These are phyloP conservation scores for Xylaria sp. DNA, from an alignment of 2,329 filamentous ascomycete genomes.

Conservation along the genomic window DNA sequence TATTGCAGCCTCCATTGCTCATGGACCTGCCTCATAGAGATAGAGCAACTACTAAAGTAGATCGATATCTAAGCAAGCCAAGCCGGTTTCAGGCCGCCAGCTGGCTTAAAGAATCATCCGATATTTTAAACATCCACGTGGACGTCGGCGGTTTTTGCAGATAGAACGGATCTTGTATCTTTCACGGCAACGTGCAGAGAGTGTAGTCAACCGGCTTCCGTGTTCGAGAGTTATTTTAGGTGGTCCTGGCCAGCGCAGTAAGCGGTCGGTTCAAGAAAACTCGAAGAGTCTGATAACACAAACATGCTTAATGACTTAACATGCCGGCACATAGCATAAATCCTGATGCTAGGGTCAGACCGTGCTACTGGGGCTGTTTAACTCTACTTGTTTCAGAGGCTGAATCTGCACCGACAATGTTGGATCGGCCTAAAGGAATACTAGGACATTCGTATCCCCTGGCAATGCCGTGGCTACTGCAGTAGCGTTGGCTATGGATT, in stretches of 20 bases:
- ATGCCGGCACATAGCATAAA: constrained; percentile 38
- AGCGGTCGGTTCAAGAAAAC: constrained; percentile 19
- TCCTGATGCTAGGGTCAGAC: constrained; percentile 34
- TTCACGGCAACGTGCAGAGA: constrained; percentile 36
- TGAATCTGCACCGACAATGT: constrained; percentile 23
- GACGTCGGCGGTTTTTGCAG: constrained; percentile 28
- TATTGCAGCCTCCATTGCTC: constrained; percentile 21
- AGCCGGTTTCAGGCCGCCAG: constrained; percentile 23
- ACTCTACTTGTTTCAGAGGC: constrained; percentile 38
- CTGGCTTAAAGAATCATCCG: constrained; percentile 30
- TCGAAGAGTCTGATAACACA: constrained; percentile 27
- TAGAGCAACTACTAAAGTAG: constrained; percentile 9
- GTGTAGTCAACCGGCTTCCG: constrained; percentile 33
- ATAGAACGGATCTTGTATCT: constrained; percentile 34
- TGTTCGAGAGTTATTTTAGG: constrained; percentile 38
- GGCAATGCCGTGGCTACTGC: constrained; percentile 4
- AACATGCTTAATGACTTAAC: constrained; percentile 32
- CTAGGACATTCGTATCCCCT: constrained; percentile 24
- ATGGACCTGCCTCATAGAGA: constrained; percentile 3
- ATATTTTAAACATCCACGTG: constrained; percentile 36
- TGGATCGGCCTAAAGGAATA: constrained; percentile 33
- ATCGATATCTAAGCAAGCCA: constrained; percentile 26
- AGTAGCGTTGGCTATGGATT: constrained; percentile 28
- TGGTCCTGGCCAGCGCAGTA: constrained; percentile 35
- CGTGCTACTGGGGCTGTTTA: constrained; percentile 32